Conservation (phyloP, 176 grass and related monocot genomes). For the Puccinellia tenuiflora region DNA sequence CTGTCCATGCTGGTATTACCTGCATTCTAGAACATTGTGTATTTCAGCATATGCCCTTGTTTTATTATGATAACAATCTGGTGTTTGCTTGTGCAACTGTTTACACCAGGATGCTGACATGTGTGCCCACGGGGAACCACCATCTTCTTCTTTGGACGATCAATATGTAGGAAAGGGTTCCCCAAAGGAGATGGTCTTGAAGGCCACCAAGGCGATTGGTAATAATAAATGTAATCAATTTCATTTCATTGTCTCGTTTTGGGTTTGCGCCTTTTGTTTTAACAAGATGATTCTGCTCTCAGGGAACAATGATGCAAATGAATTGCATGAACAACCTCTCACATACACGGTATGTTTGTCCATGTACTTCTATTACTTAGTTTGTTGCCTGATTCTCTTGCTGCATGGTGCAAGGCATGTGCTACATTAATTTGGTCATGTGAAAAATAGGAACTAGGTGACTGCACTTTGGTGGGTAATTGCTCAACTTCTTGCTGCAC, state of each 20-base stretch:
- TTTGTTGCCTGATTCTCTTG: neutral
- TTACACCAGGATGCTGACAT: constrained; percentile 32
- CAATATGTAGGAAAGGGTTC: constrained; percentile 48
- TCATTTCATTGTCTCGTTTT: neutral
- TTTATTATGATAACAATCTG: constrained; percentile 5
- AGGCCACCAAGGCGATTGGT: neutral
- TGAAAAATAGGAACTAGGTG: constrained; percentile 37
- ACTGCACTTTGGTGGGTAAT: constrained; percentile 6
- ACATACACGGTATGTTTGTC: constrained; percentile 35
- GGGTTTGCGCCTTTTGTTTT: neutral
- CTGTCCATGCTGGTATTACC: no score
- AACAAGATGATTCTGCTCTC: neutral
- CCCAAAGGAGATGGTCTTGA: constrained; percentile 25
- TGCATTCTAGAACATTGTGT: neutral
- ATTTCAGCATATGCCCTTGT: neutral
- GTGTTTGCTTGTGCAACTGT: constrained; percentile 7
- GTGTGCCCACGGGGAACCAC: neutral
- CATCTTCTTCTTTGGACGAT: constrained; percentile 21
- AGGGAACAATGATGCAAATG: constrained; percentile 55
- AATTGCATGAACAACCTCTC: constrained; percentile 53
- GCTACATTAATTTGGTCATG: neutral
- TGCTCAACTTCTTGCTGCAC: constrained; percentile 9
- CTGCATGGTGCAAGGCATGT: neutral
- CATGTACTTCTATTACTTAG: neutral
- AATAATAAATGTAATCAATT: neutral